Conservation (phyloP, 768 basidiomycete species). For the Agrocybe chaxingu region DNA sequence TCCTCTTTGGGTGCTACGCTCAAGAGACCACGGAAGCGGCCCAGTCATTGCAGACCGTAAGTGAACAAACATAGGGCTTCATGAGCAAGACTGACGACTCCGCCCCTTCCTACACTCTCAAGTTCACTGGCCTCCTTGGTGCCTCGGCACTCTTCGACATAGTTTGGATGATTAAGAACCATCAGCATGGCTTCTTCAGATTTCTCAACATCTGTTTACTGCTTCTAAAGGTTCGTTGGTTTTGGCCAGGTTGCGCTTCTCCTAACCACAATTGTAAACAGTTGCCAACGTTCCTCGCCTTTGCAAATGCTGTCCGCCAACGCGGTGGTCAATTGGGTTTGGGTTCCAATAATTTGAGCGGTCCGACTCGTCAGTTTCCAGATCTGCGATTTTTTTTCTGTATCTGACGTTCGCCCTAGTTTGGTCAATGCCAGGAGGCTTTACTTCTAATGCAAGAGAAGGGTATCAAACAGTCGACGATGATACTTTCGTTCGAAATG, state of each 20-base stretch:
- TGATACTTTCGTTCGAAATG: slow-evolving; percentile 30
- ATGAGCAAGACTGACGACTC: background rate
- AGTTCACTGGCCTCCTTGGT: slow-evolving; percentile 68
- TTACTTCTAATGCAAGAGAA: slow-evolving; percentile 50
- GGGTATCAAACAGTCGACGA: slow-evolving; percentile 66
- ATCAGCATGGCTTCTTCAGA: slow-evolving; percentile 53
- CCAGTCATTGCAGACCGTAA: slow-evolving; percentile 63
- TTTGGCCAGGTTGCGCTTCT: background rate
- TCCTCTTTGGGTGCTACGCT: slow-evolving; percentile 72
- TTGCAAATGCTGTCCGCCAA: slow-evolving; percentile 50
- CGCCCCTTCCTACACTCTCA: background rate
- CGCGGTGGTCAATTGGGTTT: slow-evolving; percentile 54
- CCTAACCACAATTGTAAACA: slow-evolving; percentile 17
- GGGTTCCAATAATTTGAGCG: slow-evolving; percentile 42
- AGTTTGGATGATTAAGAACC: slow-evolving; percentile 60
- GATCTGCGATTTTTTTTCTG: background rate
- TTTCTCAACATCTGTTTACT: slow-evolving; percentile 53
- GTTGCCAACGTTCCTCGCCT: slow-evolving; percentile 60
- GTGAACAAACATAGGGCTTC: slow-evolving; percentile 11
- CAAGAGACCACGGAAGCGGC: slow-evolving; percentile 66
- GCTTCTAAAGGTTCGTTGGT: slow-evolving; percentile 49
- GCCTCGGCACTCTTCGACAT: slow-evolving; percentile 66
- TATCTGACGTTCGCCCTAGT: slow-evolving; percentile 35
- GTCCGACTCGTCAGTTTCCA: slow-evolving; percentile 49
- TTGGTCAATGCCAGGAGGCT: slow-evolving; percentile 78